Conservation (phyloP, 164 flowering plant species). For the Nymphaea colorata region DNA sequence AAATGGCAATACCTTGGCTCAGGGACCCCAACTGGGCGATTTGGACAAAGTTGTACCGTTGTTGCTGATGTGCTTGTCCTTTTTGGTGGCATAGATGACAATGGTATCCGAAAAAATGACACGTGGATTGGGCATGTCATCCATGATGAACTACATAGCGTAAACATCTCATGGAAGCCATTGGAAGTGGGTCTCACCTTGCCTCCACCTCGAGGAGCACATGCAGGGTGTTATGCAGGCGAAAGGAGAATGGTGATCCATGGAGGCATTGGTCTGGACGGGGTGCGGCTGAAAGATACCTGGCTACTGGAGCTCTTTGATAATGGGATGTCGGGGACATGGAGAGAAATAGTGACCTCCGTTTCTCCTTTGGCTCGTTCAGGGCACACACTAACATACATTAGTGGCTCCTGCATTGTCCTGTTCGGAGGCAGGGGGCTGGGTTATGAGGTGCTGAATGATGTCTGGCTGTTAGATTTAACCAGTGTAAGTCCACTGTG, state of each 20-base stretch:
- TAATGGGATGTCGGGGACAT: constrained; percentile 30
- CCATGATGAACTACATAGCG: constrained; percentile 23
- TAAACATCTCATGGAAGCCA: constrained; percentile 54
- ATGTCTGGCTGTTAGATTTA: constrained; percentile 65
- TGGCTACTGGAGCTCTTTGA: constrained; percentile 75
- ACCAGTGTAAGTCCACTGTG: constrained; percentile 30
- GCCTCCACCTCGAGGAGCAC: constrained; percentile 91
- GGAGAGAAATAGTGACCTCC: constrained; percentile 43
- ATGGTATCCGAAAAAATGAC: constrained; percentile 77
- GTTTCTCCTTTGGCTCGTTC: constrained; percentile 76
- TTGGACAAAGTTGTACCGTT: constrained; percentile 74
- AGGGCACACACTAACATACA: constrained; percentile 80
- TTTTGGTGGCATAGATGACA: constrained; percentile 89
- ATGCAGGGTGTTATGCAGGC: constrained; percentile 63
- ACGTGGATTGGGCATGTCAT: constrained; percentile 68
- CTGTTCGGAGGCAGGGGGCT: constrained; percentile 85
- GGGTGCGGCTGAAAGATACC: constrained; percentile 54
- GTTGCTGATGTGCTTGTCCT: constrained; percentile 46
- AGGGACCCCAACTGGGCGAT: constrained; percentile 82
- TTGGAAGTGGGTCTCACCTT: constrained; percentile 45
- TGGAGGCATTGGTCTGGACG: constrained; percentile 77
- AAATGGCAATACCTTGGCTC: constrained; percentile 57
- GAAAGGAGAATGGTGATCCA: constrained; percentile 58
- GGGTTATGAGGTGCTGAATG: constrained; percentile 74
- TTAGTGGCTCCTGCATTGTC: constrained; percentile 33